Evolutionary conservation across 768 basidiomycete species (phyloP).

Genomic region (Peribolospora kevripleyi): DNA sequence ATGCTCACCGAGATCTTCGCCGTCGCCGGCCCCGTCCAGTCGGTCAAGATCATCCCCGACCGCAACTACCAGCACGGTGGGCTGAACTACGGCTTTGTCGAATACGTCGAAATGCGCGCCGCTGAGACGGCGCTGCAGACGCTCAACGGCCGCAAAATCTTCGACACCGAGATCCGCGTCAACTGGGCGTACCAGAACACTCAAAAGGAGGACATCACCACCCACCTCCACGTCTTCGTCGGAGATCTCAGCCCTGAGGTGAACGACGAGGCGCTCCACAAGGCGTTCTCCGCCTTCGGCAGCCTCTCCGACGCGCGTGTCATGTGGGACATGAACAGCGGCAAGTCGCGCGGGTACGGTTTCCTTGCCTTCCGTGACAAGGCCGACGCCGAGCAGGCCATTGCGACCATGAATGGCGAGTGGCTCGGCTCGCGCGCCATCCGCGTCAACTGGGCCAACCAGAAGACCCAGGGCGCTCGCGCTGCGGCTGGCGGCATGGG

Average conservation of each 20-base stretch:
- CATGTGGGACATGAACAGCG: conserved; percentile 99
- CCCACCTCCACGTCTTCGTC: conserved; percentile 95
- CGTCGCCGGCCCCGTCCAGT: conserved; percentile 60
- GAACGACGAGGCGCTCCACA: conserved; percentile 84
- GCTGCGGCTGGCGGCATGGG: background rate
- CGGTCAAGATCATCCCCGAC: conserved; percentile 99
- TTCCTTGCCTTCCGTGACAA: conserved; percentile 98
- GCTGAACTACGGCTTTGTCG: conserved; percentile 86
- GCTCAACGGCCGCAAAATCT: conserved; percentile 95
- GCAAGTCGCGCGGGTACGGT: conserved; percentile 91
- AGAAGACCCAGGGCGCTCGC: conserved; percentile 64
- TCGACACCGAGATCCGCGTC: conserved; percentile 96
- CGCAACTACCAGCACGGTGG: conserved; percentile 98
- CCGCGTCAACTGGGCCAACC: conserved; percentile 99
- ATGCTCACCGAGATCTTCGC: conserved; percentile 66
- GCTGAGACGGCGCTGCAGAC: conserved; percentile 98
- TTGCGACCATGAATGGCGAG: conserved; percentile 98
- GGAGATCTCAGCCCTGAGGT: conserved; percentile 99
- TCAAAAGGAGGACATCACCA: conserved; percentile 93
- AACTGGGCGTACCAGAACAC: conserved; percentile 99
- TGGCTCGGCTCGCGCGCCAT: conserved; percentile 97
- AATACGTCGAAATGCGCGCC: conserved; percentile 94
- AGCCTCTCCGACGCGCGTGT: conserved; percentile 91
- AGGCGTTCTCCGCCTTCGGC: conserved; percentile 93
- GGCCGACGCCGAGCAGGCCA: conserved; percentile 96